Percentiles rank a stretch among this genome's conserved stretches.
phyloP scores from a whole-genome alignment of 2,329 filamentous ascomycete genomes.

The Trichophyton verrucosum region DNA sequence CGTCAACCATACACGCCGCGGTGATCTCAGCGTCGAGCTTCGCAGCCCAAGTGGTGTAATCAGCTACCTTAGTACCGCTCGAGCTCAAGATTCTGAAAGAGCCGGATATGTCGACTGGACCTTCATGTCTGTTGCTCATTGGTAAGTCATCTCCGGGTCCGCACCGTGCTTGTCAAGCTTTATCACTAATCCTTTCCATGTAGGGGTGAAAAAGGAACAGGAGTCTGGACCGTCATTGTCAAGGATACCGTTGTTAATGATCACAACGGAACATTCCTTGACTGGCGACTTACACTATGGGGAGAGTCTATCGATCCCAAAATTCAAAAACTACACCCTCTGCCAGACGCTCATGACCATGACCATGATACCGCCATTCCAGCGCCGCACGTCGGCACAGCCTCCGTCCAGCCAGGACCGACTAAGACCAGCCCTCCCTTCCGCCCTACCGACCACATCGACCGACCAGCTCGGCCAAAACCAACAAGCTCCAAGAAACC shows the following conservation, averaged over 20 bases:
- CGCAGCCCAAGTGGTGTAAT: slow-evolving; percentile 69
- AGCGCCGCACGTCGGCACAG: slow-evolving; percentile 49
- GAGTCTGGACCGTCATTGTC: slow-evolving; percentile 82
- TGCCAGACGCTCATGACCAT: slow-evolving; percentile 74
- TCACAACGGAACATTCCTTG: slow-evolving; percentile 63
- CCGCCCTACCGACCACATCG: slow-evolving; percentile 50
- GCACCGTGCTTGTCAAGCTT: neutral
- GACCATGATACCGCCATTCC: slow-evolving; percentile 59
- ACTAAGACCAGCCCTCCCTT: slow-evolving; percentile 35
- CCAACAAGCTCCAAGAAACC: slow-evolving; percentile 27
- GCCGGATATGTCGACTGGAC: slow-evolving; percentile 88
- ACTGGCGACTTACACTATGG: slow-evolving; percentile 93
- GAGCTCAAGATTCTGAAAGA: slow-evolving; percentile 53
- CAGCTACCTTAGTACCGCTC: slow-evolving; percentile 69
- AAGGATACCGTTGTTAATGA: slow-evolving; percentile 73
- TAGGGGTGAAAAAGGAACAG: slow-evolving; percentile 77
- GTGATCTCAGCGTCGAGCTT: slow-evolving; percentile 85
- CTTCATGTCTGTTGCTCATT: slow-evolving; percentile 97
- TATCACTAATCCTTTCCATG: slow-evolving; percentile 23
- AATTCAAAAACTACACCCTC: slow-evolving; percentile 61
- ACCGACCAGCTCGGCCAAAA: slow-evolving; percentile 53
- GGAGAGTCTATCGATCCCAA: slow-evolving; percentile 69
- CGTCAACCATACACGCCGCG: slow-evolving; percentile 70
- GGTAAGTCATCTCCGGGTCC: slow-evolving; percentile 40
- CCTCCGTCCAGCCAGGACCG: slow-evolving; percentile 41